A percentile compares a stretch with the other conserved stretches of the same genome.
These are phyloP conservation scores for Colletotrichum sp. DNA, from an alignment of 2,329 filamentous ascomycete genomes.

Conservation along the genomic window DNA sequence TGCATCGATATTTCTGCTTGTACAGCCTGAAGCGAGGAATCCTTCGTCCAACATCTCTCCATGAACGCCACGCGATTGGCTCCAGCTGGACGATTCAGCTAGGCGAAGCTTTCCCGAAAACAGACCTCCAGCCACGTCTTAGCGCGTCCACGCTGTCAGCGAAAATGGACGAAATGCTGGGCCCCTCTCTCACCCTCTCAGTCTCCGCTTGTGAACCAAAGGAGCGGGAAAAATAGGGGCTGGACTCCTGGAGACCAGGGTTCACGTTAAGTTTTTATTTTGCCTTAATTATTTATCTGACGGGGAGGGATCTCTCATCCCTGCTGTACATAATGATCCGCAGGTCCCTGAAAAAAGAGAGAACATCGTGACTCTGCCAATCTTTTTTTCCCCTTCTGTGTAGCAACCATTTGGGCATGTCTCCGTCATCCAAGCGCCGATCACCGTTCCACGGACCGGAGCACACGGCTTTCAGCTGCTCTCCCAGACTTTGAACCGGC, in stretches of 20 bases:
- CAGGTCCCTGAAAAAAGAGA: neutral
- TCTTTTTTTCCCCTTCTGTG: neutral
- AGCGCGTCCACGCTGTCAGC: neutral
- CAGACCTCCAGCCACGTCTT: neutral
- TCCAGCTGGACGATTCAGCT: neutral
- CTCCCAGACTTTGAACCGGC: neutral
- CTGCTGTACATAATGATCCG: slow-evolving; percentile 1
- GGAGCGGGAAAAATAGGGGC: neutral
- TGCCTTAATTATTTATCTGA: neutral
- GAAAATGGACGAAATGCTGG: neutral
- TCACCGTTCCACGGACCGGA: neutral
- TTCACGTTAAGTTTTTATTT: neutral
- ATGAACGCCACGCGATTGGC: neutral
- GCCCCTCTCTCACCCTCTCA: neutral
- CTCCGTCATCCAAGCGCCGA: neutral
- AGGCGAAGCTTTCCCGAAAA: neutral
- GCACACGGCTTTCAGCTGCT: neutral
- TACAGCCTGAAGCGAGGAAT: neutral
- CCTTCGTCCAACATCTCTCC: neutral
- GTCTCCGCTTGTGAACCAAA: neutral
- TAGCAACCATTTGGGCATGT: neutral
- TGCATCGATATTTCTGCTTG: neutral
- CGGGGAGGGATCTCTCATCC: neutral
- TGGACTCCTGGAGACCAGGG: neutral
- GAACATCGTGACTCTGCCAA: neutral